Conservation (phyloP, 2,329 filamentous ascomycete genomes). For the Curvularia lunata region DNA sequence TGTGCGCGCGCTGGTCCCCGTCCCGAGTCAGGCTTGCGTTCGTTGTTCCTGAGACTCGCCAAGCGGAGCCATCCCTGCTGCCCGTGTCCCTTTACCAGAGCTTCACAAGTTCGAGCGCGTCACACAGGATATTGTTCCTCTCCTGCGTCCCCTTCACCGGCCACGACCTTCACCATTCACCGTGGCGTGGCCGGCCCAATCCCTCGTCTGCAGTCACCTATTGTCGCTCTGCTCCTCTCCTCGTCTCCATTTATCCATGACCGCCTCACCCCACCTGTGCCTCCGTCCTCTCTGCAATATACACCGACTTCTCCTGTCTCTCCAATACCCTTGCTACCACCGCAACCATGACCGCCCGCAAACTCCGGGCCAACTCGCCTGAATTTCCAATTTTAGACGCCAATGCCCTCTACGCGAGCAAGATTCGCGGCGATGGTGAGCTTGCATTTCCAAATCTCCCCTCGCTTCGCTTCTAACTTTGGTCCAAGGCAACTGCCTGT, state of each 20-base stretch:
- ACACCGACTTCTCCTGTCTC: slow-evolving; percentile 44
- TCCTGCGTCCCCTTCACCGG: slow-evolving; percentile 1
- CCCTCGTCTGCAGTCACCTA: slow-evolving; percentile 14
- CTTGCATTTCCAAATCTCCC: slow-evolving; percentile 27
- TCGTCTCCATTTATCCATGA: slow-evolving; percentile 34
- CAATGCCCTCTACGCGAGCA: slow-evolving; percentile 64
- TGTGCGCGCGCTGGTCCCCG: slow-evolving; percentile 11
- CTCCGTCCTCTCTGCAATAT: slow-evolving; percentile 24
- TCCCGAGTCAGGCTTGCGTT: slow-evolving; percentile 23
- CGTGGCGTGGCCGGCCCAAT: slow-evolving; percentile 33
- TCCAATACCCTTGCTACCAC: slow-evolving; percentile 31
- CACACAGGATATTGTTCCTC: slow-evolving; percentile 35
- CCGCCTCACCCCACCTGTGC: slow-evolving; percentile 33
- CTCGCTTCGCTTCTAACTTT: slow-evolving; percentile 26
- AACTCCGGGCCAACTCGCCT: slow-evolving; percentile 37
- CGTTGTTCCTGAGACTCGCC: slow-evolving; percentile 29
- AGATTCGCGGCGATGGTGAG: slow-evolving; percentile 69
- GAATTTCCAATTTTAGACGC: slow-evolving; percentile 64
- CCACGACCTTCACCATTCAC: slow-evolving; percentile 27
- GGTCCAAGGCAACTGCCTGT: slow-evolving; percentile 69
- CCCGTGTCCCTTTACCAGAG: slow-evolving; percentile 28
- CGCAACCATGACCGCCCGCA: slow-evolving; percentile 43
- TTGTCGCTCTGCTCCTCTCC: slow-evolving; percentile 8
- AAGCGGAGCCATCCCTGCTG: slow-evolving; percentile 22
- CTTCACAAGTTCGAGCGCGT: slow-evolving; percentile 33